A percentile compares a stretch with the other conserved stretches of the same genome.
These are phyloP conservation scores for Penicillium flavigenum DNA, from an alignment of 495 filamentous ascomycete species.

Conservation along the genomic window DNA sequence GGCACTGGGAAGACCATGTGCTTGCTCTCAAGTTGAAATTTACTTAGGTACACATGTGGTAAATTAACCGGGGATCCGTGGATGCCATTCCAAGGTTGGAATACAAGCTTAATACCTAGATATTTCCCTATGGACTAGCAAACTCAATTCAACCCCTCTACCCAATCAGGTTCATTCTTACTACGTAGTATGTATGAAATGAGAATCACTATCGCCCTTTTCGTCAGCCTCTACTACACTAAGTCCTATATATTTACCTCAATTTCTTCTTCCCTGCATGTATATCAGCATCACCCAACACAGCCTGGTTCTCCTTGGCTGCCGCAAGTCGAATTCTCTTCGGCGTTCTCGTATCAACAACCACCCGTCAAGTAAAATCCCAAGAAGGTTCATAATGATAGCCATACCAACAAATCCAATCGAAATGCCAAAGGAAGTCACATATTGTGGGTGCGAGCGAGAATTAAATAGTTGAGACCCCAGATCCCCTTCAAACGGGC, in stretches of 20 bases:
- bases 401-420: neutral
- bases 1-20: neutral
- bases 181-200: neutral
- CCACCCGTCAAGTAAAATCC: neutral
- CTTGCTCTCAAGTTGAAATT: no score
- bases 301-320: neutral
- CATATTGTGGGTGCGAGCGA: no score
- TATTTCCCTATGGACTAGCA: neutral
- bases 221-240: neutral
- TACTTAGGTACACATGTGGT: no score
- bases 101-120: neutral
- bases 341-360: neutral
- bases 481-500: neutral
- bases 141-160: neutral
- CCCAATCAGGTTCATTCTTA: neutral
- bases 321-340: neutral
- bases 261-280: neutral
- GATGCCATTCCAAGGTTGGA: neutral
- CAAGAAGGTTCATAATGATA: neutral
- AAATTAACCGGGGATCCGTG: no score
- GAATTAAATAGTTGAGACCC: neutral
- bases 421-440: neutral
- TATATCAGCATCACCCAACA: neutral
- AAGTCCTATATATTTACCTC: no score
- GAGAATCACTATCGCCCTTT: neutral